Base-by-base conservation (phyloP, 1,284 basidiomycete species). In the Microbotryum silenes-acaulis region DNA sequence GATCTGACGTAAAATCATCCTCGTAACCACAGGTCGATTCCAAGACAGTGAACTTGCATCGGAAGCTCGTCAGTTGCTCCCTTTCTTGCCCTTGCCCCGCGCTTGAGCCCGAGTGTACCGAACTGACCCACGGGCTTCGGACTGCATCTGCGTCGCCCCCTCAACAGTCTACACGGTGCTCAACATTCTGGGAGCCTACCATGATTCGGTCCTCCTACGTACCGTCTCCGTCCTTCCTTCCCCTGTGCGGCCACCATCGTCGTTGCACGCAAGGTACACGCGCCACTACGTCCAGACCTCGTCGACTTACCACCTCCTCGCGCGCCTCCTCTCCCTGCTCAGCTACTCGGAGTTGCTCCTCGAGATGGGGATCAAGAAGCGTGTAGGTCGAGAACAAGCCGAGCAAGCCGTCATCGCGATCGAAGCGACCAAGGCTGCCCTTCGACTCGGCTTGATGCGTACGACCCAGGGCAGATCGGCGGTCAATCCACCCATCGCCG, bases 171-270 rank as follows among this genome's bases (percentile, higher is more conserved):
- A 75, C 63, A 70, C 77, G 23, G 67, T 72, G 12, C 68, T 77
- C 56, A 77, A 77, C 53, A 64, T 78, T 9, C 70, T 78, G 29
- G 74, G 75, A 33, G 70, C 77, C 57, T 77, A 78, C 69, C 77
- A 78, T 65, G 76, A 78, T 65, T 73, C 74, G n/a, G 70, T 78
- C 56, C 70, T 77, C 21, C 69, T 71, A 54, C 67, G 72, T 10
- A 70, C 75, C 27, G 59, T 75, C 49, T 69, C 72, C 21, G 50
- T 46, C 55, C 54, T 68, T 57, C 53, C 71, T 1, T 55, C 70
- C 12, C 59, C 65, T 12, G 61, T 71, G 47, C 64, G 64, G 16
- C 68, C 72, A 1, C 70, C 70, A 6, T 71, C 71, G 18, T 77
- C 76, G 27, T 72, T 74, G 27, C 77, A 78, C 66, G 72, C 77